Conservation (phyloP, 2,329 filamentous ascomycete species). For the Exophiala phaeomuriformis region DNA sequence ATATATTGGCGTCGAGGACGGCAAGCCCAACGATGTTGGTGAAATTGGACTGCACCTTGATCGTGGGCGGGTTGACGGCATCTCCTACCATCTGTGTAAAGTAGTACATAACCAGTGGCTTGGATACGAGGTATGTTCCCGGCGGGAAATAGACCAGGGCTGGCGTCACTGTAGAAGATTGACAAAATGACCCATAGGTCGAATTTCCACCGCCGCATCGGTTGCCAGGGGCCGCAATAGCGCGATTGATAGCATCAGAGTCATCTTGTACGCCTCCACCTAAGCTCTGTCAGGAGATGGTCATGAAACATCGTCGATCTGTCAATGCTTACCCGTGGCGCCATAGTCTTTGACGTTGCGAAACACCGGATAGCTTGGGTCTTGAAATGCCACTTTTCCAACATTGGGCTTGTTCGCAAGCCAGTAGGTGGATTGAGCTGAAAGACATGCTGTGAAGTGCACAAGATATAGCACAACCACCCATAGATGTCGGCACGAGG, state of each 20-base stretch:
- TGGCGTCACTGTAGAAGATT: constrained; percentile 66
- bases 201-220: constrained; percentile 58
- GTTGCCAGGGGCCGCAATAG: constrained; percentile 57
- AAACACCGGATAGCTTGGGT: constrained; percentile 48
- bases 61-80: constrained; percentile 56
- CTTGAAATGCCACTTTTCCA: constrained; percentile 29
- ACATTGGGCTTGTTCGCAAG: constrained; percentile 32
- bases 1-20: constrained; percentile 74
- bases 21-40: constrained; percentile 66
- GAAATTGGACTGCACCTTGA: constrained; percentile 43
- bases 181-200: constrained; percentile 43
- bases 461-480: constrained; percentile 9
- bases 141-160: constrained; percentile 78
- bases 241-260: constrained; percentile 70
- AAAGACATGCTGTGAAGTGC: constrained; percentile 5
- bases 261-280: constrained; percentile 62
- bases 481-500: neutral
- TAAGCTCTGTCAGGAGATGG: constrained; percentile 2
- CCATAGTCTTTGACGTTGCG: constrained; percentile 66
- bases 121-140: constrained; percentile 67
- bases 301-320: neutral
- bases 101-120: constrained; percentile 59
- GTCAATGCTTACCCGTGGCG: constrained; percentile 38
- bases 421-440: constrained; percentile 30
- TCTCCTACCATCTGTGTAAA: constrained; percentile 62